A percentile compares a stretch with the other conserved stretches of the same genome.
These are phyloP conservation scores for Pseudomassariella vexata DNA, from an alignment of 2,329 filamentous ascomycete species.

Conservation along the genomic window DNA sequence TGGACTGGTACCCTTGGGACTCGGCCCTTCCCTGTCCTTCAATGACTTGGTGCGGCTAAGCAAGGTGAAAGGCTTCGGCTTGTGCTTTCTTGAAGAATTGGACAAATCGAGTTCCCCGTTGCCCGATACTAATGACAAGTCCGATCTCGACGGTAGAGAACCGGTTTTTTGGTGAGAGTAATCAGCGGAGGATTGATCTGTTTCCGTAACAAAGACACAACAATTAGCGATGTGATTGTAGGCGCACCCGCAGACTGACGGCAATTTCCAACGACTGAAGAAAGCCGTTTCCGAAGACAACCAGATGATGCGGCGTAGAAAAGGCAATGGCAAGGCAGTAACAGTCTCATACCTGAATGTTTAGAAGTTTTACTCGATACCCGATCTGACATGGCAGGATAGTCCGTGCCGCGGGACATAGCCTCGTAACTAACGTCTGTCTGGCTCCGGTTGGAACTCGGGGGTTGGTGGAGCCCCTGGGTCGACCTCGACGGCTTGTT, in stretches of 20 bases:
- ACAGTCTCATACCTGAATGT: constrained; percentile 23
- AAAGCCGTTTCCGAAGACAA: too few relatives aligned
- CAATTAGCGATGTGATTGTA: constrained; percentile 12
- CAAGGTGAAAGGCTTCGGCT: constrained; percentile 49
- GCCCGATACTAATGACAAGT: constrained; percentile 43
- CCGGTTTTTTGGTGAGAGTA: constrained; percentile 31
- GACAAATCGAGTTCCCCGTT: constrained; percentile 39
- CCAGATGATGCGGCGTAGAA: too few relatives aligned
- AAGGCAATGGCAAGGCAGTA: constrained; percentile 33
- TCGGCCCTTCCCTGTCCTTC: constrained; percentile 35
- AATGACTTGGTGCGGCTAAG: constrained; percentile 47
- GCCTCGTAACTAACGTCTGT: constrained; percentile 16
- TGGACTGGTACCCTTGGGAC: constrained; percentile 30
- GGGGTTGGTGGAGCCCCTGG: constrained; percentile 4
- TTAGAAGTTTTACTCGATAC: constrained; percentile 23
- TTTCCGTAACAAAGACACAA: constrained; percentile 13
- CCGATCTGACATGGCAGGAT: constrained; percentile 20
- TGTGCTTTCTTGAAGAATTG: constrained; percentile 38
- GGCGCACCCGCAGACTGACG: background rate
- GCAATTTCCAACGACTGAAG: background rate
- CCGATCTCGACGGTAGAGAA: constrained; percentile 41
- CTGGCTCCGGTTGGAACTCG: constrained; percentile 17
- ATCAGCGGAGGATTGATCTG: constrained; percentile 25
- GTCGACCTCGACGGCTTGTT: constrained; percentile 18
- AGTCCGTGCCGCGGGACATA: constrained; percentile 22